Evolutionary conservation across 2,329 filamentous ascomycete genomes (phyloP).

Genomic region (Pseudopyricularia javanii): DNA sequence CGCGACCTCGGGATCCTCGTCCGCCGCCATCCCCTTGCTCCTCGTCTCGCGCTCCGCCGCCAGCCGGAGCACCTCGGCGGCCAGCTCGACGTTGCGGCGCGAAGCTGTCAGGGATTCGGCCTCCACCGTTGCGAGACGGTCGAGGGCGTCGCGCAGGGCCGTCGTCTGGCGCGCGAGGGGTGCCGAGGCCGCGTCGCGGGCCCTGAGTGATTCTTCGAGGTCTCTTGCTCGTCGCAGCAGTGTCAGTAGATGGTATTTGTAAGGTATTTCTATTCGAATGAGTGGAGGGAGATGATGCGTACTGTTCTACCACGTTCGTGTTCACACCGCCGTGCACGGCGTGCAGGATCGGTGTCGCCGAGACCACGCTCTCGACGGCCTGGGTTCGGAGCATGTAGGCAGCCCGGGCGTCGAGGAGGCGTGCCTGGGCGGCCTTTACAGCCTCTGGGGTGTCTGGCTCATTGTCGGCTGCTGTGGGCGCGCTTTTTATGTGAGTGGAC

Average conservation of each 20-base stretch:
- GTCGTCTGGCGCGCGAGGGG: conserved; percentile 47
- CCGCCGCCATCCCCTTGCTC: conserved; percentile 37
- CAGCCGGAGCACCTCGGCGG: conserved; percentile 50
- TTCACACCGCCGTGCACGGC: conserved; percentile 55
- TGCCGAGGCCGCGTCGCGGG: conserved; percentile 56
- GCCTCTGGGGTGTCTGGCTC: conserved; percentile 20
- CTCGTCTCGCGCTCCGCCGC: conserved; percentile 41
- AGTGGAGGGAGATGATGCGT: conserved; percentile 2
- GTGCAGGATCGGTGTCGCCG: conserved; percentile 64
- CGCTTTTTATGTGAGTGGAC: not conserved
- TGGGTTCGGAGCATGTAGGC: conserved; percentile 58
- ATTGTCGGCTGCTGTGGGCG: conserved; percentile 3
- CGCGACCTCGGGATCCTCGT: conserved; percentile 27
- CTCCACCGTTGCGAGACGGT: conserved; percentile 43
- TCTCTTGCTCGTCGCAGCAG: conserved; percentile 32
- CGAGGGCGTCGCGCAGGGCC: conserved; percentile 34
- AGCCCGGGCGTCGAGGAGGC: conserved; percentile 58
- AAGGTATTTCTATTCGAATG: no score
- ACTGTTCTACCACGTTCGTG: not conserved
- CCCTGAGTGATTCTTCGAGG: conserved; percentile 51
- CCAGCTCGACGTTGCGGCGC: conserved; percentile 49
- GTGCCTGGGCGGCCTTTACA: conserved; percentile 46
- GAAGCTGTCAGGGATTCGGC: conserved; percentile 43
- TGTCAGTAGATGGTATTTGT: conserved; percentile 1
- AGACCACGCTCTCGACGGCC: conserved; percentile 55